phyloP scores from a whole-genome alignment of 305 asterid species.

The Nicotiana rustica region DNA sequence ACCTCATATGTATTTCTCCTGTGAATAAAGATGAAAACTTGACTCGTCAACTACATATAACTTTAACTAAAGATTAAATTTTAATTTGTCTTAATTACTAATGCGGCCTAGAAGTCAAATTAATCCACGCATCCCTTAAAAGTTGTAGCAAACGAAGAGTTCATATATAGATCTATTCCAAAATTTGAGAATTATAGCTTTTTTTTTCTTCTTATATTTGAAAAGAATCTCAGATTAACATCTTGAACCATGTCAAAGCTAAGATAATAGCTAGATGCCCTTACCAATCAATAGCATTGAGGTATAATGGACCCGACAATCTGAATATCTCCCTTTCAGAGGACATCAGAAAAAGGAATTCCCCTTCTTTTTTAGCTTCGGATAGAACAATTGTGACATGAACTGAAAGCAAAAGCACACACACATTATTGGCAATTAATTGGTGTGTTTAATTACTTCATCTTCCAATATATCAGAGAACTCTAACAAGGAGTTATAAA shows the following conservation, averaged over 20 bases:
- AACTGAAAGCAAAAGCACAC: not conserved
- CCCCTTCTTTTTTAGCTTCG: not conserved
- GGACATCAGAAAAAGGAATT: slow-evolving; percentile 45
- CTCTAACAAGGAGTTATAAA: too few species aligned
- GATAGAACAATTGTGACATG: too few species aligned
- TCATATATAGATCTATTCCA: not conserved
- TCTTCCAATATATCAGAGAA: too few species aligned
- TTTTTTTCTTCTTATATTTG: not conserved
- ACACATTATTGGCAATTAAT: too few species aligned
- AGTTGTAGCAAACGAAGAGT: not conserved
- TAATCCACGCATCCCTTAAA: not conserved
- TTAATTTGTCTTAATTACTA: not conserved
- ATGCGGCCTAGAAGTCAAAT: not conserved
- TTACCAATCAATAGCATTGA: slow-evolving; percentile 64
- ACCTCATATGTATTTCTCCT: slow-evolving; percentile 62
- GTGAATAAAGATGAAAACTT: not conserved
- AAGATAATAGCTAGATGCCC: not conserved
- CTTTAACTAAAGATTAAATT: not conserved
- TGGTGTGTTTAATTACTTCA: too few species aligned
- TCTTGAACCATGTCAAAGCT: not conserved
- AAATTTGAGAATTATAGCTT: not conserved
- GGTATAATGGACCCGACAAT: slow-evolving; percentile 56
- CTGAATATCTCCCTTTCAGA: slow-evolving; percentile 54
- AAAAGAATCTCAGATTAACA: not conserved
- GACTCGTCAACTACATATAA: not conserved